Conservation (phyloP, 106 monocot genomes). For the Alisma plantagoaquatica region DNA sequence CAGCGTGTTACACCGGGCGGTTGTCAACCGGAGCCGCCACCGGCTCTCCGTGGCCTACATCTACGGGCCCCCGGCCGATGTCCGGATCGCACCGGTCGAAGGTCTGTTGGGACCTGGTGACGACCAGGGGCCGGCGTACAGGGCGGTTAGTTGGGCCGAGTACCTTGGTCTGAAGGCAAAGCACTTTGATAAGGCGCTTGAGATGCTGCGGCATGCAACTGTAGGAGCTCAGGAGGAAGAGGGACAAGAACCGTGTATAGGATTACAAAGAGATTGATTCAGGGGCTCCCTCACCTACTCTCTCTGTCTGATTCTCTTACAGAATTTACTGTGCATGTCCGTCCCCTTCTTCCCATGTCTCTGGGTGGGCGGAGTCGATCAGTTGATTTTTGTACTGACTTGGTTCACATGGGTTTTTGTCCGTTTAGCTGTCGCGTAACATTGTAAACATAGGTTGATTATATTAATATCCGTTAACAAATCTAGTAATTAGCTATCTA, state of each 20-base stretch:
- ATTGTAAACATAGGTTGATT: too few relatives aligned
- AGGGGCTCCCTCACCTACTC: too few relatives aligned
- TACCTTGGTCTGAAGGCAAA: slow-evolving; percentile 43
- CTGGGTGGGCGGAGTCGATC: too few relatives aligned
- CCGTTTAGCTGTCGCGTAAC: too few relatives aligned
- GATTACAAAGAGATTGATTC: too few relatives aligned
- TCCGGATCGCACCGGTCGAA: slow-evolving; percentile 35
- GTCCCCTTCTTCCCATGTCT: too few relatives aligned
- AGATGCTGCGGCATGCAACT: not conserved
- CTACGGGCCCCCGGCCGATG: slow-evolving; percentile 40
- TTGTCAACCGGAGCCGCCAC: slow-evolving; percentile 31
- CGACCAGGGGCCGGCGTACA: slow-evolving; percentile 31
- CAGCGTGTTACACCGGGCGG: slow-evolving; percentile 60
- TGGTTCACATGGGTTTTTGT: too few relatives aligned
- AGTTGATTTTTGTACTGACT: too few relatives aligned
- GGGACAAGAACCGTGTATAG: not conserved
- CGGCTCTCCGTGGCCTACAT: slow-evolving; percentile 52
- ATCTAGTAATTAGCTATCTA: too few relatives aligned
- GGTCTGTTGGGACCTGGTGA: slow-evolving; percentile 9
- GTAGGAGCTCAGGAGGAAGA: not conserved
- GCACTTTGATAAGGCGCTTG: slow-evolving; percentile 51
- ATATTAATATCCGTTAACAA: too few relatives aligned
- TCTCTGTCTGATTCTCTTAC: too few relatives aligned
- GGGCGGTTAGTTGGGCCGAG: slow-evolving; percentile 65
- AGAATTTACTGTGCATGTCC: too few relatives aligned